Evolutionary conservation across 306 rosid genomes (phyloP).

Genomic region (Fagus sylvatica): DNA sequence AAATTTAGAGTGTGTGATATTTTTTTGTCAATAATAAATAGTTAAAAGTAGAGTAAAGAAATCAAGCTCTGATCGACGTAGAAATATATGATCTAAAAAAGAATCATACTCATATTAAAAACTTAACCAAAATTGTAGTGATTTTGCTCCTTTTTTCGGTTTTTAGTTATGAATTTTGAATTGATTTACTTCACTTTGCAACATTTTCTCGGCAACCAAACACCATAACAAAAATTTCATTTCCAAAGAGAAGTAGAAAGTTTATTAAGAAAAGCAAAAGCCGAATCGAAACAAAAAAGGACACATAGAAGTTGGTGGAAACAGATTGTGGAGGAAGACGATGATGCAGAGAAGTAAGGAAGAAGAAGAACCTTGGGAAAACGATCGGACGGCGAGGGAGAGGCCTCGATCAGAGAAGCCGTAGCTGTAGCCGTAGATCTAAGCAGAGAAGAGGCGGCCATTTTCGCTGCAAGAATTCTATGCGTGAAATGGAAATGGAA

Average conservation of each 20-base stretch:
- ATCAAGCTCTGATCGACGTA: neutral
- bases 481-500: no score
- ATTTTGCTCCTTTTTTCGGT: no score
- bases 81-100: neutral
- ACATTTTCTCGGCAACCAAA: neutral
- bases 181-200: neutral
- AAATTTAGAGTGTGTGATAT: no score
- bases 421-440: constrained; percentile 50
- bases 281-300: neutral
- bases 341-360: neutral
- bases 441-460: constrained; percentile 72
- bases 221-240: neutral
- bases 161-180: neutral
- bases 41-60: neutral
- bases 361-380: constrained; percentile 40
- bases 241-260: neutral
- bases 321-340: no score
- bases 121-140: neutral
- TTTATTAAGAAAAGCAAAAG: neutral
- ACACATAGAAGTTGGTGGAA: neutral
- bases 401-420: constrained; percentile 42
- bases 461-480: constrained; percentile 19
- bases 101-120: neutral
- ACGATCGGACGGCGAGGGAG: constrained; percentile 34
- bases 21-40: neutral